phyloP scores from a whole-genome alignment of 352 stramenopile genomes.

The Phytophthora vignae region DNA sequence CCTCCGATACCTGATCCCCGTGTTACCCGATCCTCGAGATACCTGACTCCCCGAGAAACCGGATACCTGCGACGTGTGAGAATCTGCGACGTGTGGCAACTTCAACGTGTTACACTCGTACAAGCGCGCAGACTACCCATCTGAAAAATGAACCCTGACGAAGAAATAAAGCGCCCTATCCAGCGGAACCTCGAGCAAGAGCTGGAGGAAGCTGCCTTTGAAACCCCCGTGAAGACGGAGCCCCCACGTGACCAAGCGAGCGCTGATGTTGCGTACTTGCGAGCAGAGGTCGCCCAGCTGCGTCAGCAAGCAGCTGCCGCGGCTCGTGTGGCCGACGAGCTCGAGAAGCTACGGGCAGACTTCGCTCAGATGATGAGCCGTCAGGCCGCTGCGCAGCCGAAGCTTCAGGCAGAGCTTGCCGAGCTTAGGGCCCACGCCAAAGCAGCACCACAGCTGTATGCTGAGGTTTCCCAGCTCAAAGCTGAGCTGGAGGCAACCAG shows the following conservation, averaged over 20 bases:
- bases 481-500: background rate
- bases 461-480: conserved; percentile 3
- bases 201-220: background rate
- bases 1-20: background rate
- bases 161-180: background rate
- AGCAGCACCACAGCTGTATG: background rate
- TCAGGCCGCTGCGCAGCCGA: background rate
- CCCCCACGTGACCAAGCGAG: background rate
- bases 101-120: background rate
- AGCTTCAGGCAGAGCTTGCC: background rate
- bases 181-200: background rate
- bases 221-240: too few relatives aligned
- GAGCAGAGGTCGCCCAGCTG: background rate
- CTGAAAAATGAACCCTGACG: background rate
- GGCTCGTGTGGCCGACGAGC: background rate
- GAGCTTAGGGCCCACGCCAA: background rate
- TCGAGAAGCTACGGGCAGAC: background rate
- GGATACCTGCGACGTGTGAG: too few relatives aligned
- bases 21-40: background rate
- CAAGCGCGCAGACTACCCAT: background rate
- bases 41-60: background rate
- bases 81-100: background rate
- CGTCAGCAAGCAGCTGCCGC: background rate
- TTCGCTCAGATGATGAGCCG: conserved; percentile 2
- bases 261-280: background rate